Evolutionary conservation across 1,284 basidiomycete genomes (phyloP), one percentile per base, ranked within the genome.

Genomic region (Malassezia caprae): DNA sequence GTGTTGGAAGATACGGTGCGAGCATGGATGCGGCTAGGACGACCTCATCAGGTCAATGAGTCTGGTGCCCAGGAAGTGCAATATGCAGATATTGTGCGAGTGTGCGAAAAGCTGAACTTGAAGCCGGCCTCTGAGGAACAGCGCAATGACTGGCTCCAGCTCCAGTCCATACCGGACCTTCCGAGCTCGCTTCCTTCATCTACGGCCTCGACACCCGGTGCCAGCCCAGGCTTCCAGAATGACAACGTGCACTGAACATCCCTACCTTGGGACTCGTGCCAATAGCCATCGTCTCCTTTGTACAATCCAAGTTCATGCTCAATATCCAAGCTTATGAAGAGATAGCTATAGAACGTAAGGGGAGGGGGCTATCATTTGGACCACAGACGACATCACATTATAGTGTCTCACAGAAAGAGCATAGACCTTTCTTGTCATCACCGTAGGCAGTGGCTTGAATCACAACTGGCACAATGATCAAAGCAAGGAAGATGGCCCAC

Each of bases 401-500:
- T 15, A 57, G 45, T 17, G 55, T 57, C 13, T 37, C 12, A 28
- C 55, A 57, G 39, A 34, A 57, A 17, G 15, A 5, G 55, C 55
- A 57, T 27, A 48, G 19, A 7, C 28, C 19, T 7, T 15, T 12
- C 44, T 52, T 52, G 8, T 15, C 17, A 42, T 65, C 47, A 27
- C 53, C 13, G 30, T 52, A 34, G 53, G 61, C 47, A 4, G 64
- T 51, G n/a, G 45, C 47, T 28, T 53, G 48, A 51, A 71, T 51
- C 43, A 68, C 58, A 34, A 59, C 42, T 32, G 72, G 75, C 48
- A 77, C 58, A 30, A 70, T 62, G 59, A 77, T 76, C 40, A 96
- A 80, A 28, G 83, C 84, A 41, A 84, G 80, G 72, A 96, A 89
- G 62, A 84, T 70, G 53, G 81, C 82, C 63, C 90, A 81, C 59